Percentiles rank a stretch among this genome's conserved stretches.
Conservation (phyloP, 345 rosid genomes). For the Eutrema japonicum region DNA sequence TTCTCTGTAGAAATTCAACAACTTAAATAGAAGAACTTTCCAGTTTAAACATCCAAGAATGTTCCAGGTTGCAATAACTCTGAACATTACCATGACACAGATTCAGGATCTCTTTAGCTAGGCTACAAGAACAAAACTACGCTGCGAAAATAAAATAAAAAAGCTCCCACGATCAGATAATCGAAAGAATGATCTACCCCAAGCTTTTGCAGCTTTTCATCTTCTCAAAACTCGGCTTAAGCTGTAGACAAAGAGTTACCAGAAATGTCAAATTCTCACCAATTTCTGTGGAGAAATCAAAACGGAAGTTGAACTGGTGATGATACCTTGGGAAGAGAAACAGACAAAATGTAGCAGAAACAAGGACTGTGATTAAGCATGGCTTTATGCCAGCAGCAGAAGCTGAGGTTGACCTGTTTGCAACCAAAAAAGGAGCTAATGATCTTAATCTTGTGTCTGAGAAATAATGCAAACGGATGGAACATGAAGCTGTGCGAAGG, state of each 20-base stretch:
- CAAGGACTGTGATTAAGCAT: constrained; percentile 36
- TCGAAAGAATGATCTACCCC: constrained; percentile 35
- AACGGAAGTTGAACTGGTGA: constrained; percentile 24
- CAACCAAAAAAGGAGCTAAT: constrained; percentile 1
- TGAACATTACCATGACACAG: constrained; percentile 18
- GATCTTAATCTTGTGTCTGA: background rate
- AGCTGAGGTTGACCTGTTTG: constrained; percentile 57
- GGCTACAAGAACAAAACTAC: constrained; percentile 34
- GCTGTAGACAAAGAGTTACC: constrained; percentile 25
- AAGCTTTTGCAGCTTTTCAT: constrained; percentile 32
- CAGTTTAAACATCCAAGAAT: constrained; percentile 14
- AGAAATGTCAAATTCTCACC: constrained; percentile 10
- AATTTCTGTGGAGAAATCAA: background rate
- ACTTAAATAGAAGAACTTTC: constrained; percentile 4
- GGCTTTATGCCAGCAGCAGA: constrained; percentile 47
- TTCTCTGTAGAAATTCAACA: background rate
- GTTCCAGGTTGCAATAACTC: constrained; percentile 15
- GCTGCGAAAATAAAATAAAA: background rate
- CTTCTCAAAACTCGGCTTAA: constrained; percentile 24
- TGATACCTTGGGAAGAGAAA: constrained; percentile 48
- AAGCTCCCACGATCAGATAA: constrained; percentile 10
- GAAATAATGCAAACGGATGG: background rate
- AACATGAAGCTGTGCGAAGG: background rate
- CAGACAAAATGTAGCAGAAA: constrained; percentile 38
- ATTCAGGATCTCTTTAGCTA: constrained; percentile 25